These are phyloP conservation scores for Cryptosporidium ubiquitum DNA, from an alignment of 169 alveolate genomes.

Conservation along the genomic window DNA sequence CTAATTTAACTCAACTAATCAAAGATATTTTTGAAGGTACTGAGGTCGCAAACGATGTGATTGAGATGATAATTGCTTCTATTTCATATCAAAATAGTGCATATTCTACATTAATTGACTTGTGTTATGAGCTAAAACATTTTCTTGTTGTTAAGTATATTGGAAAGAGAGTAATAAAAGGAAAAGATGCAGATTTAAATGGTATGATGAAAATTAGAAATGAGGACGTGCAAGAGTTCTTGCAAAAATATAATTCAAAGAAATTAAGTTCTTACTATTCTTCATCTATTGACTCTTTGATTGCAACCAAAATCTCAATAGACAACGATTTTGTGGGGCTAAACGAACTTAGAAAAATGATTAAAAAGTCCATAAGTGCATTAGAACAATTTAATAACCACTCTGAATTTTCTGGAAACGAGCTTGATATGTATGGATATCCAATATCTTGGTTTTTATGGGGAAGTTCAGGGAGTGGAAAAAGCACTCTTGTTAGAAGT, in stretches of 20 bases:
- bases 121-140: constrained; percentile 30
- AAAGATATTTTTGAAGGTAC: constrained; percentile 14
- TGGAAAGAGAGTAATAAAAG: constrained; percentile 11
- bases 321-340: constrained; percentile 59
- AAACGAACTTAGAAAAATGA: constrained; percentile 11
- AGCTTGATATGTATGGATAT: neutral
- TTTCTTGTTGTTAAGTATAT: constrained; percentile 5
- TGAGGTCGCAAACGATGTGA: neutral
- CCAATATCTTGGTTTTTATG: constrained; percentile 69
- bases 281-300: constrained; percentile 40
- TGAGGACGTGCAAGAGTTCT: constrained; percentile 18
- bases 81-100: constrained; percentile 9
- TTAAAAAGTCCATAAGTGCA: constrained; percentile 7
- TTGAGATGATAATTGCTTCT: constrained; percentile 46
- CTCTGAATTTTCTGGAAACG: neutral
- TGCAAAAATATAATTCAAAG: constrained; percentile 6
- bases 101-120: constrained; percentile 3
- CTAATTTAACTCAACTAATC: constrained; percentile 6
- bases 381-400: neutral
- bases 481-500: constrained; percentile 69
- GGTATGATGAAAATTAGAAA: neutral
- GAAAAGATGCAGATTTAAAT: neutral
- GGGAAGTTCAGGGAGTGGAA: constrained; percentile 65
- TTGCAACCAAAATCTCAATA: constrained; percentile 49
- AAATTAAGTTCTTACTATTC: neutral